phyloP scores from a whole-genome alignment of 176 grass and related monocot genomes.

The Juncus inflexus region DNA sequence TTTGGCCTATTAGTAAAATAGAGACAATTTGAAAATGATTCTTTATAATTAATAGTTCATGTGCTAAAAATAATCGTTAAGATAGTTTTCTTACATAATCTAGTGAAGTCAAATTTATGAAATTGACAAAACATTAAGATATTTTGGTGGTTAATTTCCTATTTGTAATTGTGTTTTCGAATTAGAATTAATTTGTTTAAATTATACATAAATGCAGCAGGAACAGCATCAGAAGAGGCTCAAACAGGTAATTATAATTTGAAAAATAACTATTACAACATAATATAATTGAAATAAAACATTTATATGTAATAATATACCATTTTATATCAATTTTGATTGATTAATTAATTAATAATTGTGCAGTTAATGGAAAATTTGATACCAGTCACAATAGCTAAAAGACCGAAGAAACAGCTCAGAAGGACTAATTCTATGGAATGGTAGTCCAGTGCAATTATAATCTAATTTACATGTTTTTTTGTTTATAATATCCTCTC shows the following conservation, averaged over 20 bases:
- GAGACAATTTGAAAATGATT: too few species aligned
- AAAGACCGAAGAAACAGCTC: conserved; percentile 40
- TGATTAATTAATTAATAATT: neutral
- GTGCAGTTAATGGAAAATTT: conserved; percentile 70
- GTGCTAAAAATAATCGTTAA: too few species aligned
- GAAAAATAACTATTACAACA: neutral
- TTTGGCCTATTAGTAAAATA: too few species aligned
- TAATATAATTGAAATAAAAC: too few species aligned
- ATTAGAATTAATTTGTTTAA: neutral
- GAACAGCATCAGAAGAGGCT: conserved; percentile 50
- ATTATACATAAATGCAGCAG: conserved; percentile 48
- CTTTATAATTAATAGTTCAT: too few species aligned
- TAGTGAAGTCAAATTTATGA: too few species aligned
- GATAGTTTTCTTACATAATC: too few species aligned
- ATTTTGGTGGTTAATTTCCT: too few species aligned
- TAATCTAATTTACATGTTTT: neutral
- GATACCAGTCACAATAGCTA: conserved; percentile 47
- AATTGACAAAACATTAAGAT: too few species aligned
- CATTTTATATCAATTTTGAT: conserved; percentile 16
- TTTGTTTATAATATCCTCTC: too few species aligned
- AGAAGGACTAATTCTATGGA: conserved; percentile 69
- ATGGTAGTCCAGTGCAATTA: conserved; percentile 41
- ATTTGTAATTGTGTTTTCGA: neutral
- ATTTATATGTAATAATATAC: neutral
- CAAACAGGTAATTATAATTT: conserved; percentile 52